Evolutionary conservation across 768 basidiomycete genomes (phyloP), one percentile per base, ranked within the genome.

Genomic region (Floccularia luteovirens): DNA sequence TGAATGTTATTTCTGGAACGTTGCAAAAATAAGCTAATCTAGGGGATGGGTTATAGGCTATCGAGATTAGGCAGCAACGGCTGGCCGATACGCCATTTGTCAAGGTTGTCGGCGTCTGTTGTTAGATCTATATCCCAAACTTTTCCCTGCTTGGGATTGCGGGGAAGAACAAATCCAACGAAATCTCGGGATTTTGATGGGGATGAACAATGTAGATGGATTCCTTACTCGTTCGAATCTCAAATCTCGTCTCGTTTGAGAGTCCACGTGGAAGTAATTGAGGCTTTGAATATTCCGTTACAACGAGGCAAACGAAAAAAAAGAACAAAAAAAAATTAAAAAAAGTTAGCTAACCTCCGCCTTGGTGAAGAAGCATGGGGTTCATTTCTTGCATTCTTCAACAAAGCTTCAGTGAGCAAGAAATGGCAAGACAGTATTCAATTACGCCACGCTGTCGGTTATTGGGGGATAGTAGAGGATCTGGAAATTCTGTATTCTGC

Each of bases 401-500:
- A n/a, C n/a, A n/a, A n/a, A n/a, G n/a, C n/a, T n/a, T n/a, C n/a
- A n/a, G n/a, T n/a, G n/a, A n/a, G n/a, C n/a, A n/a, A 10, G 27
- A 14, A 10, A 30, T 30, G n/a, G 34, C 13, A 36, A 20, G 21
- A 20, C n/a, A 11, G 21, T 11, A 20, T 49, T 47, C 48, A 54
- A 55, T 57, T 58, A 58, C 52, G 53, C 50, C 54, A 43, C 46
- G 45, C 50, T 50, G 50, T 45, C 43, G 51, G 48, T 39, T 43
- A 41, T 42, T 44, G 45, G 47, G 45, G 43, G 35, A 10, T 24
- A n/a, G n/a, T n/a, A 35, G 50, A 48, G 49, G 47, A 61, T 61
- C 54, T 59, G 51, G 58, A 58, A 56, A 53, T 58, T 58, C 50
- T 52, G 37, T 41, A 46, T 53, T 56, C 43, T 45, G 33, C 31